Base-by-base conservation (phyloP, 2,329 filamentous ascomycete genomes). In the Orbilia javanica region DNA sequence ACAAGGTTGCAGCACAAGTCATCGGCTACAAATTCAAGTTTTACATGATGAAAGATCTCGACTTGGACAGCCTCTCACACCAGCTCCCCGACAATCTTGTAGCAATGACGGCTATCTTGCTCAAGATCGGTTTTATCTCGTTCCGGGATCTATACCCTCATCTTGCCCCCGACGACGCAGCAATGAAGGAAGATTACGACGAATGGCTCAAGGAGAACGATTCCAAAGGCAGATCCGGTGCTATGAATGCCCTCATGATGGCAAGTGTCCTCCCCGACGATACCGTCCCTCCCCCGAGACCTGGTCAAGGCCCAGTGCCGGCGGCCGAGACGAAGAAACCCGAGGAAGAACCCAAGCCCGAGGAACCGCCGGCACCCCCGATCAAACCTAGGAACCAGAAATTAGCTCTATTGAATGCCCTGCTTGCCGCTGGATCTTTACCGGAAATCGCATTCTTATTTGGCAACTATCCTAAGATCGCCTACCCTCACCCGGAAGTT, bases 61-160 rank as follows among this genome's bases (percentile, higher is more conserved):
- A 90, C 67, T 86, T 88, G 0, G 96, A 98, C 82, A 87, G 90
- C 1, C 22, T 50, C n/a, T 72, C 65, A 10, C 80, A 82, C 13
- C 29, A 75, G 20, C 87, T 98, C 1, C 96, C 96, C 0, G 93
- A 96, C 44, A 99, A 99, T 81, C 87, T 99, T 2, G 93, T 98
- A 31, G 97, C 96, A 81, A 88, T 99, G 18, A 92, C 94, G 0
- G 94, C 96, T 0, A 88, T 98, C 36, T 88, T 99, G 31, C 94
- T 99, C 85, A 99, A 99, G 85, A 93, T 97, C 80, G 96, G 96
- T 0, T 99, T 99, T 84, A 93, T 99, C 76, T 97, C 96, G 0
- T 86, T 99, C 5, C 88, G 90, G 65, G 96, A 99, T 82, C 86
- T 99, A 0, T 98, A 97, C 83, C 91, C 94, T 15, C 96, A 99